Base-by-base conservation (phyloP, 1,284 basidiomycete species). In the Boletus albobrunnescens region DNA sequence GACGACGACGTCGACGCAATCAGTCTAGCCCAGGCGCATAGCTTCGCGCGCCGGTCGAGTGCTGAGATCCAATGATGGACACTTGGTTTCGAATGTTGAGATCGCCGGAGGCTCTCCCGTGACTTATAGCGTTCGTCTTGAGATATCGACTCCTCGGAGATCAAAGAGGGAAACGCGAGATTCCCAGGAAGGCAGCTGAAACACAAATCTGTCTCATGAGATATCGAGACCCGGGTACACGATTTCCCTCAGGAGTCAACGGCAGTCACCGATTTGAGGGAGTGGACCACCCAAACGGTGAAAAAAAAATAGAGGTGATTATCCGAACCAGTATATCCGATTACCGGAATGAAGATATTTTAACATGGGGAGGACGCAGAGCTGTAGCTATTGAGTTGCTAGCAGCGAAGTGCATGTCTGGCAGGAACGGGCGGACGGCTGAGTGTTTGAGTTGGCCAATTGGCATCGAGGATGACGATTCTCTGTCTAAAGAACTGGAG, bases 71-170 rank as follows among this genome's bases (percentile, higher is more conserved):
- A 40, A n/a, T 28, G 44, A 51, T 48, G 23, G 37, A 43, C 28
- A 37, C 32, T 46, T 40, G 16, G 41, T 40, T 42, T n/a, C 33
- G 41, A 44, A 42, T 30, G 41, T 35, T 47, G 54, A 31, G 45
- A 61, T 59, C 45, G 40, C 44, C 49, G 28, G 42, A 43, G 16
- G 24, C 37, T 46, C 46, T 47, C 40, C 49, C 36, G 46, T 48
- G 32, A 44, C 31, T 45, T 28, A 48, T 42, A 22, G 33, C 30
- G 33, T 46, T 43, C 47, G 41, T 43, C 50, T n/a, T n/a, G n/a
- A n/a, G n/a, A n/a, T 22, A 50, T 35, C 16, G 53, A 50, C 49
- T 60, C 59, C 59, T 60, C 59, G 59, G 62, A 60, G 58, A 57
- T 64, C 49, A 33, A 49, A 42, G 50, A 46, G 40, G 32, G 24